Conservation (phyloP, 345 rosid genomes). For the Orychophragmus violaceus region DNA sequence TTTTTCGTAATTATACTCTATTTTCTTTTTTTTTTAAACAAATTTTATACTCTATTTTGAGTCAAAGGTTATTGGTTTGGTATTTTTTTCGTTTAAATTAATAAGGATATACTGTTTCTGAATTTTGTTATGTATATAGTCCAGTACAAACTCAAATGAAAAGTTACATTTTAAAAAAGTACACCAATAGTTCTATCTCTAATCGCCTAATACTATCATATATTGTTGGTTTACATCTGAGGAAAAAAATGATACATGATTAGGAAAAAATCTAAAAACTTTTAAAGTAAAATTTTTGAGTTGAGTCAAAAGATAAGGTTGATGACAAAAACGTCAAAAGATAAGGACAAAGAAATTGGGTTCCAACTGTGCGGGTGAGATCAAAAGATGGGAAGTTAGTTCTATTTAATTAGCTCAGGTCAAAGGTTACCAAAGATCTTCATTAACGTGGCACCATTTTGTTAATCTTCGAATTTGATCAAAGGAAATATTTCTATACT, state of each 20-base stretch:
- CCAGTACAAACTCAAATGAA: neutral
- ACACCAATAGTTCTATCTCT: neutral
- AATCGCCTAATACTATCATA: neutral
- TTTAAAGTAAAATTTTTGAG: neutral
- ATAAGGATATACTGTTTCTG: neutral
- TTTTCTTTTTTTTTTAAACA: too few species aligned
- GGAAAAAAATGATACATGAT: neutral
- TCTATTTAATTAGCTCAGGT: neutral
- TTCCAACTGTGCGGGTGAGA: constrained; percentile 18
- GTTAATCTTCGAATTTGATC: constrained; percentile 16
- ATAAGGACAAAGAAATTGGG: neutral
- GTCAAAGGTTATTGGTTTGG: neutral
- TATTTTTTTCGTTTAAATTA: neutral
- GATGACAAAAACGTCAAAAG: too few species aligned
- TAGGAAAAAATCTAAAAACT: neutral
- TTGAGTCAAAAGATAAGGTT: neutral
- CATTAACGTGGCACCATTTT: constrained; percentile 11
- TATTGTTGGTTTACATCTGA: neutral
- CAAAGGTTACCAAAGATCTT: neutral
- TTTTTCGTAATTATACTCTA: too few species aligned
- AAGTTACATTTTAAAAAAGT: neutral
- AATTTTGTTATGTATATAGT: neutral
- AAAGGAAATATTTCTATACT: neutral
- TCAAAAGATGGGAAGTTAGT: constrained; percentile 13
- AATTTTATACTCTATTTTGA: neutral